A percentile compares a stretch with the other conserved stretches of the same genome.
These are phyloP conservation scores for Rhinocladiella similis DNA, from an alignment of 2,329 filamentous ascomycete species.

Conservation along the genomic window DNA sequence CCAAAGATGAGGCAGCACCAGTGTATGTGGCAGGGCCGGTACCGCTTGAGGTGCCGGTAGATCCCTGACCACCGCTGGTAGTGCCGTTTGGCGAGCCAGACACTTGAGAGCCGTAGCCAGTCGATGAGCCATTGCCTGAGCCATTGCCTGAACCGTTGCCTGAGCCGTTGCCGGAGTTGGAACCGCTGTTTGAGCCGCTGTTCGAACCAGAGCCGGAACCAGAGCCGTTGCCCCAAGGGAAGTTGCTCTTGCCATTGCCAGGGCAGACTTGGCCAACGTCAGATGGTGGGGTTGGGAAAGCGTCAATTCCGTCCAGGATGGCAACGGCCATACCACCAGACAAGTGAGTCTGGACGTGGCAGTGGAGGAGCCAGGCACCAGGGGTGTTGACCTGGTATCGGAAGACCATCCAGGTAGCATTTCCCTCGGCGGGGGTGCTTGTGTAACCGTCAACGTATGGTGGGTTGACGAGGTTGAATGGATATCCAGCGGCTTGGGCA, in stretches of 20 bases:
- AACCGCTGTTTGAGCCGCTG: not conserved
- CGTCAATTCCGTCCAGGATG: conserved; percentile 45
- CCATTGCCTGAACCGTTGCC: conserved; percentile 41
- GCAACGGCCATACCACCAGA: conserved; percentile 57
- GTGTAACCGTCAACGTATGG: conserved; percentile 53
- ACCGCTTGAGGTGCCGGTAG: not conserved
- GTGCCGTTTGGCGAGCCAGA: conserved; percentile 2
- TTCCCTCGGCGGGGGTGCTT: conserved; percentile 37
- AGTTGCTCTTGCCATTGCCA: conserved; percentile 11
- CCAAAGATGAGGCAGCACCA: conserved; percentile 20
- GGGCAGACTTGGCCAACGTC: conserved; percentile 26
- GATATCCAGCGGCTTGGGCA: conserved; percentile 38
- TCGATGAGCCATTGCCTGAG: not conserved
- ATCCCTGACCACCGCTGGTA: no score
- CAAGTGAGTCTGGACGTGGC: conserved; percentile 57
- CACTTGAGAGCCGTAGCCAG: not conserved
- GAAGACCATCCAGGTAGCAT: conserved; percentile 50
- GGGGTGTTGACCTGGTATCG: conserved; percentile 56
- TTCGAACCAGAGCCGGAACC: conserved; percentile 5
- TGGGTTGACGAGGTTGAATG: conserved; percentile 61
- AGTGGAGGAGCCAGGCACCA: conserved; percentile 58
- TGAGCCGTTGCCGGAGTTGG: conserved; percentile 33
- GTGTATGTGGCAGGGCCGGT: conserved; percentile 12
- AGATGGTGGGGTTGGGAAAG: conserved; percentile 29
- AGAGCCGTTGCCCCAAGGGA: conserved; percentile 9